A percentile compares a stretch with the other conserved stretches of the same genome.
These are phyloP conservation scores for Guyanaporus albipodus DNA, from an alignment of 768 basidiomycete genomes.

Conservation along the genomic window DNA sequence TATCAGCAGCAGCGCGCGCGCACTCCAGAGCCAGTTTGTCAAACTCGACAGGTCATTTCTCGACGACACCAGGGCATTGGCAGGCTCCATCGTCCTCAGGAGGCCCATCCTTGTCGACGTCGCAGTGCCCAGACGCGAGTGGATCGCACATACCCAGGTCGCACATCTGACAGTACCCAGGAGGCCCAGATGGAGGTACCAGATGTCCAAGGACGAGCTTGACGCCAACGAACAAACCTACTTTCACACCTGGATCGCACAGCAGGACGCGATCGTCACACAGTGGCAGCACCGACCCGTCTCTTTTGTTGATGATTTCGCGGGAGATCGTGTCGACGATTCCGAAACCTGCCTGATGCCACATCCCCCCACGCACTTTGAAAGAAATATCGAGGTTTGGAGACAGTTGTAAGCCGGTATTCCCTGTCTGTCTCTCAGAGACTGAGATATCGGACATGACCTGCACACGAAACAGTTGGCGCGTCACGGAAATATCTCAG, in stretches of 20 bases:
- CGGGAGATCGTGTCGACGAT: slow-evolving; percentile 1
- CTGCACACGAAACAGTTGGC: slow-evolving; percentile 58
- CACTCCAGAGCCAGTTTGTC: slow-evolving; percentile 68
- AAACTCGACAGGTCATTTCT: slow-evolving; percentile 57
- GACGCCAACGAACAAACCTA: slow-evolving; percentile 86
- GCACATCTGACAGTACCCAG: slow-evolving; percentile 50
- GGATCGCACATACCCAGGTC: slow-evolving; percentile 8
- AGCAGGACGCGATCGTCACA: slow-evolving; percentile 55
- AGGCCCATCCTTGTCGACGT: slow-evolving; percentile 51
- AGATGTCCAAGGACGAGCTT: slow-evolving; percentile 84
- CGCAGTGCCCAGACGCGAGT: slow-evolving; percentile 33
- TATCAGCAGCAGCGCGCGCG: slow-evolving; percentile 42
- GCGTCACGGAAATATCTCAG: slow-evolving; percentile 87
- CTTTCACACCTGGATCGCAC: slow-evolving; percentile 73
- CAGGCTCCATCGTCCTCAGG: slow-evolving; percentile 46
- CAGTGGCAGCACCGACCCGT: slow-evolving; percentile 42
- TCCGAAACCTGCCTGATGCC: slow-evolving; percentile 40
- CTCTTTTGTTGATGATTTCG: slow-evolving; percentile 2
- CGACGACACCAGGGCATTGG: slow-evolving; percentile 53
- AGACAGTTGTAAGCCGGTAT: slow-evolving; percentile 68
- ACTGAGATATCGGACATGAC: neutral
- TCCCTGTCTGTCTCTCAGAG: neutral
- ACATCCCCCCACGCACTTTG: slow-evolving; percentile 73
- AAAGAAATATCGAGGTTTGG: slow-evolving; percentile 93
- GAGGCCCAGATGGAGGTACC: slow-evolving; percentile 83